Evolutionary conservation across 768 basidiomycete genomes (phyloP).

Genomic region (Boletus edulis): DNA sequence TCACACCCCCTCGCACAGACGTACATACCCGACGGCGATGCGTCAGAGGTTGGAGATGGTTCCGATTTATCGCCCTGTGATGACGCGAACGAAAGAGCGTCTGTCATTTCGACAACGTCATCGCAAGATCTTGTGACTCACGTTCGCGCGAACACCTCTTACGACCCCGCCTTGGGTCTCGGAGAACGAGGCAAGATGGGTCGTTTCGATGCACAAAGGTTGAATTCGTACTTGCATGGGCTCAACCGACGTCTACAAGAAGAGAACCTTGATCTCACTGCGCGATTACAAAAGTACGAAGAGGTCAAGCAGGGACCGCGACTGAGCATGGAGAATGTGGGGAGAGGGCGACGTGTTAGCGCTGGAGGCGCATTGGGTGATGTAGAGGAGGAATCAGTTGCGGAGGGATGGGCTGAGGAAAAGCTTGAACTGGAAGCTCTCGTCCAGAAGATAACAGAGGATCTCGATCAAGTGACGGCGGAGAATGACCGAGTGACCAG

Average conservation of each 20-base stretch:
- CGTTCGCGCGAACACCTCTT: slow-evolving; percentile 78
- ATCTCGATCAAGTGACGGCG: slow-evolving; percentile 38
- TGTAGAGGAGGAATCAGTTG: slow-evolving; percentile 60
- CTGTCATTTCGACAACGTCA: slow-evolving; percentile 79
- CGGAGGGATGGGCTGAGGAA: slow-evolving; percentile 72
- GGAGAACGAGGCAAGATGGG: slow-evolving; percentile 67
- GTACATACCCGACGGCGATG: slow-evolving; percentile 35
- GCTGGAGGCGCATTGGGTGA: slow-evolving; percentile 52
- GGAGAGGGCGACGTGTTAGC: slow-evolving; percentile 49
- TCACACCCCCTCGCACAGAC: slow-evolving; percentile 70
- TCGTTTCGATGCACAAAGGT: slow-evolving; percentile 79
- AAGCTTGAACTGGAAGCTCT: slow-evolving; percentile 54
- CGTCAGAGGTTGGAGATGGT: slow-evolving; percentile 29
- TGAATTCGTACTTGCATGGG: slow-evolving; percentile 84
- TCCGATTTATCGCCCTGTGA: slow-evolving; percentile 35
- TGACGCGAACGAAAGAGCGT: slow-evolving; percentile 52
- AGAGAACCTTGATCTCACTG: slow-evolving; percentile 72
- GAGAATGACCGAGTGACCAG: slow-evolving; percentile 47
- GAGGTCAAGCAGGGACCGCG: slow-evolving; percentile 38
- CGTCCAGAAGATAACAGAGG: slow-evolving; percentile 34
- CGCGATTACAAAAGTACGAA: slow-evolving; percentile 51
- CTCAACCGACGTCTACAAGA: slow-evolving; percentile 81
- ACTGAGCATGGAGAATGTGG: slow-evolving; percentile 27
- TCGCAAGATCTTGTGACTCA: slow-evolving; percentile 87
- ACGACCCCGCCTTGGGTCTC: slow-evolving; percentile 79